Base-by-base conservation (phyloP, 2,329 filamentous ascomycete species). In the Berkeleyomyces rouxiae region DNA sequence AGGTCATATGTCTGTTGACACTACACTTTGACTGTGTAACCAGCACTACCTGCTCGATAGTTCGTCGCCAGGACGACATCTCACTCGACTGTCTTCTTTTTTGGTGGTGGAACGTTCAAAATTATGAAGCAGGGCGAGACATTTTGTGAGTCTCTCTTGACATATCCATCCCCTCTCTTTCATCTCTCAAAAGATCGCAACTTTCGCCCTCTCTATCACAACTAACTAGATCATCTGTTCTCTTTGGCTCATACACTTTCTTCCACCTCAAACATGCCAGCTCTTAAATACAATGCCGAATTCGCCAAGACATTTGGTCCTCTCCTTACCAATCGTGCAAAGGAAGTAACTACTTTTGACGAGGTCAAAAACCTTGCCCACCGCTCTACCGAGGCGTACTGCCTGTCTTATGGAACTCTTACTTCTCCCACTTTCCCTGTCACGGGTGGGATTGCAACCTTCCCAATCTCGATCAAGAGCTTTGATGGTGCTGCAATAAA, bases 401-500 rank as follows among this genome's bases (percentile, higher is more conserved):
- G 49, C 31, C 31, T 61, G 23, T 44, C 58, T 11, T 62, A 59
- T 37, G 60, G 65, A 43, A 33, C 62, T 9, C 31, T 23, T 23
- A 23, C 23, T 23, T 23, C 23, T 23, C 23, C 2, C 23, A 23
- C 23, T 23, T 23, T 2, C 23, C 23, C 55, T 16, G 10, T 40
- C 7, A 39, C 47, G 9, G 53, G 42, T 16, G 16, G 43, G 42
- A 42, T 65, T n/a, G 40, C 36, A 39, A 53, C 42, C 43, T 46
- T 49, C 6, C 61, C 43, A 9, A 55, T 69, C 42, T 40, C 61
- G 3, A 42, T 69, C 43, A 58, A 59, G 4, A 68, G 66, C 49
- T 58, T 61, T 60, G 67, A 69, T 40, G 66, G 63, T 13, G 47
- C 61, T 7, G 46, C 62, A 2, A 58, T 70, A 46, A 61, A 59